Evolutionary conservation across 2,329 filamentous ascomycete genomes (phyloP).

Genomic region (Nemania sp.): DNA sequence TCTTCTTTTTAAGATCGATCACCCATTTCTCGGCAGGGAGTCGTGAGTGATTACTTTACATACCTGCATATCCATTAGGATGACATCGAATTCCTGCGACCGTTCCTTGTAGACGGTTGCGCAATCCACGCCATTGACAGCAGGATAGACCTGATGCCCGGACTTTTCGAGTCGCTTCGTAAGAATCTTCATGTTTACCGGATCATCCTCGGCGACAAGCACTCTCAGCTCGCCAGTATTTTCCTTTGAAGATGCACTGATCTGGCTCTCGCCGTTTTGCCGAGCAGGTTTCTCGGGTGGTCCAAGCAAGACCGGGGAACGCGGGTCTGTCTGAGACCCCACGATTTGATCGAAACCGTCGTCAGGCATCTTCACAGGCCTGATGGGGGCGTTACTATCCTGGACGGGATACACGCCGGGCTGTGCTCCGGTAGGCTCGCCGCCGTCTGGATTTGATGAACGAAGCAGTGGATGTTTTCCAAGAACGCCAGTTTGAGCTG

Average conservation of each 20-base stretch:
- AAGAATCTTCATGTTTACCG: constrained; percentile 82
- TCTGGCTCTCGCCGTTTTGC: constrained; percentile 4
- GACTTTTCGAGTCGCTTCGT: constrained; percentile 78
- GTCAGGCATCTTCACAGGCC: constrained; percentile 54
- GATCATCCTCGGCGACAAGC: constrained; percentile 85
- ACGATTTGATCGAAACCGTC: constrained; percentile 47
- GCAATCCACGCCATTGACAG: constrained; percentile 85
- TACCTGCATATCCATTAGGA: constrained; percentile 94
- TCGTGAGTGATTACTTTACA: constrained; percentile 36
- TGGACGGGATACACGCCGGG: constrained; percentile 46
- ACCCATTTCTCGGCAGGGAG: neutral
- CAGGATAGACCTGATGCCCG: constrained; percentile 72
- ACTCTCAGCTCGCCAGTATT: constrained; percentile 57
- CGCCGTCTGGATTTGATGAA: constrained; percentile 9
- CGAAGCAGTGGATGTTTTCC: constrained; percentile 11
- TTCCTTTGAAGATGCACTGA: neutral
- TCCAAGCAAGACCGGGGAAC: constrained; percentile 48
- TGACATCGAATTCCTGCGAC: constrained; percentile 69
- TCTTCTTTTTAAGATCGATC: neutral
- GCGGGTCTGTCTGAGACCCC: constrained; percentile 38
- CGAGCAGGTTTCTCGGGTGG: constrained; percentile 32
- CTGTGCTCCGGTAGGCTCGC: constrained; percentile 33
- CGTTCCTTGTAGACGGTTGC: constrained; percentile 70
- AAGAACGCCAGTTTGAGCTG: neutral
- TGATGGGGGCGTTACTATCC: constrained; percentile 52